These are phyloP conservation scores for Podaxis carcinomalis DNA, from an alignment of 768 basidiomycete genomes.

Conservation along the genomic window DNA sequence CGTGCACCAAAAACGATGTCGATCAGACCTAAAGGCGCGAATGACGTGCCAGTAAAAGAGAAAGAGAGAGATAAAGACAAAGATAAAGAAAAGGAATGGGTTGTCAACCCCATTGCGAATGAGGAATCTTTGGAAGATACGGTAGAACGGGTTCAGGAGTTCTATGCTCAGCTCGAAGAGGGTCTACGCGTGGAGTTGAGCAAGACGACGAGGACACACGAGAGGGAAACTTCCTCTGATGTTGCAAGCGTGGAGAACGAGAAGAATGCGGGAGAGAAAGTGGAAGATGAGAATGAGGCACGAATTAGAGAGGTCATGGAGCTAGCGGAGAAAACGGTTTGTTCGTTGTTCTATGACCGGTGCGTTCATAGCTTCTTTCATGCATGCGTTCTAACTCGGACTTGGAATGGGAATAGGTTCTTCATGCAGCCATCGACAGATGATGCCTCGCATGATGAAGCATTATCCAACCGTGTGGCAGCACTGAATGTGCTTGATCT, in stretches of 20 bases:
- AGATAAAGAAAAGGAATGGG: constrained; percentile 28
- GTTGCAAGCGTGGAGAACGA: constrained; percentile 7
- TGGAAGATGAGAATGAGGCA: constrained; percentile 34
- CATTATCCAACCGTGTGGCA: constrained; percentile 82
- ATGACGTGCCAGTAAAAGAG: constrained; percentile 14
- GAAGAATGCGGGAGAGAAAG: constrained; percentile 26
- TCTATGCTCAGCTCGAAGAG: constrained; percentile 64
- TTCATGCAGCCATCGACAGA: constrained; percentile 66
- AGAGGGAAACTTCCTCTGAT: neutral
- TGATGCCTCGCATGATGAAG: constrained; percentile 87
- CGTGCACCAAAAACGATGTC: constrained; percentile 4
- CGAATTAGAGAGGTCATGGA: constrained; percentile 63
- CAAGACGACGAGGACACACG: constrained; percentile 13
- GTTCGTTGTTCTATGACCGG: constrained; percentile 82
- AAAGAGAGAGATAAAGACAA: constrained; percentile 11
- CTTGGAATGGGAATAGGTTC: constrained; percentile 39
- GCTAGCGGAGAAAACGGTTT: constrained; percentile 67
- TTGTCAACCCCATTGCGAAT: constrained; percentile 37
- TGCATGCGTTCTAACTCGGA: neutral
- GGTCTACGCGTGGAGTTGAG: constrained; percentile 38
- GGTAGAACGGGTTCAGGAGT: constrained; percentile 59
- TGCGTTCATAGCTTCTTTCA: constrained; percentile 19
- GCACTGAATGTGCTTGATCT: constrained; percentile 91
- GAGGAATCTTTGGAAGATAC: constrained; percentile 47
- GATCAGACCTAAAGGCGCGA: neutral